Evolutionary conservation across 2,329 filamentous ascomycete species (phyloP).

Genomic region (Aaosphaeria arxii): DNA sequence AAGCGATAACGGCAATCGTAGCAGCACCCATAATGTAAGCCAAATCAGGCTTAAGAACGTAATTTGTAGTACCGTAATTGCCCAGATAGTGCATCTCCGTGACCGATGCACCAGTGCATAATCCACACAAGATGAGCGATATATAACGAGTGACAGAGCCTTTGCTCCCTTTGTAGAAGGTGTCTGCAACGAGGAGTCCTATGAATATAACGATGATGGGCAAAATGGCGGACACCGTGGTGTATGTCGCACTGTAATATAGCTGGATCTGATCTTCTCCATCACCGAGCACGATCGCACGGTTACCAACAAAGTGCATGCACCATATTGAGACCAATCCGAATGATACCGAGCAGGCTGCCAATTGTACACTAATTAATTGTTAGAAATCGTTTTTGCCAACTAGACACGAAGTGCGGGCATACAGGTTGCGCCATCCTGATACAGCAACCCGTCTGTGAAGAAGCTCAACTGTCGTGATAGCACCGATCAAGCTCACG

Average conservation of each 20-base stretch:
- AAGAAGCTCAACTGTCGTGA: slow-evolving; percentile 77
- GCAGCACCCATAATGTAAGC: slow-evolving; percentile 65
- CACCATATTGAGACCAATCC: slow-evolving; percentile 51
- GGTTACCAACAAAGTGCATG: slow-evolving; percentile 80
- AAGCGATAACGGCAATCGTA: slow-evolving; percentile 70
- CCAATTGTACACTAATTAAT: slow-evolving; percentile 39
- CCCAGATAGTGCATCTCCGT: slow-evolving; percentile 87
- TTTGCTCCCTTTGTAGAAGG: slow-evolving; percentile 27
- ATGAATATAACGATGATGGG: slow-evolving; percentile 71
- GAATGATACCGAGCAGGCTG: slow-evolving; percentile 42
- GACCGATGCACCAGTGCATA: slow-evolving; percentile 70
- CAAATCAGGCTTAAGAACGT: slow-evolving; percentile 60
- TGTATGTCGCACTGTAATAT: slow-evolving; percentile 69
- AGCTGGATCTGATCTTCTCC: slow-evolving; percentile 64
- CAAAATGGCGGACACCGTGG: slow-evolving; percentile 74
- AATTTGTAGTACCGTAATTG: slow-evolving; percentile 80
- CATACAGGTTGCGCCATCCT: slow-evolving; percentile 30
- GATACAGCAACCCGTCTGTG: slow-evolving; percentile 67
- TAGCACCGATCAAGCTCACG: slow-evolving; percentile 71
- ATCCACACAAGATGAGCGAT: slow-evolving; percentile 55
- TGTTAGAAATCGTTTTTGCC: slow-evolving; percentile 9
- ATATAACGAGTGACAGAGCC: slow-evolving; percentile 21
- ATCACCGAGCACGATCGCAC: slow-evolving; percentile 68
- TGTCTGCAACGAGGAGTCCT: slow-evolving; percentile 67
- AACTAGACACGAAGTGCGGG: neutral